Percentiles rank a stretch among this genome's conserved stretches.
Evolutionary conservation across 371 early-diverging fungal genomes (phyloP).

Genomic region (Mortierella sp.): DNA sequence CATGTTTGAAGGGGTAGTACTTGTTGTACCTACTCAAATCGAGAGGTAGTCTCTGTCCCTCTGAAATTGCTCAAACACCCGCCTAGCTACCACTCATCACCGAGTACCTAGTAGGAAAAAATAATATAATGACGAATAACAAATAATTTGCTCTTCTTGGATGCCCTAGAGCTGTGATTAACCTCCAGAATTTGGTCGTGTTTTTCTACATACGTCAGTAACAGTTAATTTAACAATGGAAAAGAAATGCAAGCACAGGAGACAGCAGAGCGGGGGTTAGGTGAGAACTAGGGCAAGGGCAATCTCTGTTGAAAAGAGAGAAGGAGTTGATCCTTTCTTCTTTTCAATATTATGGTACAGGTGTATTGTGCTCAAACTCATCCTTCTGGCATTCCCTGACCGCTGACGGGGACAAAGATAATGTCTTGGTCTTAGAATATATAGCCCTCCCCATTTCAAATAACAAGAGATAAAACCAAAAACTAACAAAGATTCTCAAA

Average conservation of each 20-base stretch:
- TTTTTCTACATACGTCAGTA: neutral
- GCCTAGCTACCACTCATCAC: neutral
- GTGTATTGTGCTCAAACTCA: neutral
- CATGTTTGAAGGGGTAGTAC: conserved; percentile 2
- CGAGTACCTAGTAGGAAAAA: neutral
- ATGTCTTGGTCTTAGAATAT: neutral
- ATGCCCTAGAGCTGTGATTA: neutral
- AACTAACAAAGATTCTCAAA: too few species aligned
- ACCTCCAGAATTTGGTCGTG: neutral
- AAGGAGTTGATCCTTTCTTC: neutral
- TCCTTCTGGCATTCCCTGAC: neutral
- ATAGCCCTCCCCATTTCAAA: neutral
- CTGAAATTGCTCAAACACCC: neutral
- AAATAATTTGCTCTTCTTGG: neutral
- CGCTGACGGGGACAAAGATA: conserved; percentile 5
- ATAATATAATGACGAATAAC: too few species aligned
- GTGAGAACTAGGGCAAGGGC: conserved; percentile 27
- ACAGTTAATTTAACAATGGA: neutral
- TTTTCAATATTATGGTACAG: neutral
- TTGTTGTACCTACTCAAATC: too few species aligned
- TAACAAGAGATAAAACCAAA: too few species aligned
- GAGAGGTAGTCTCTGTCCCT: neutral
- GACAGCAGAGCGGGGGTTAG: conserved; percentile 10
- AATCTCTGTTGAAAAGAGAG: neutral
- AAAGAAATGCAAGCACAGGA: neutral